These are phyloP conservation scores for Cyclotella choctawhatcheeana DNA, from an alignment of 108 stramenopile genomes.

Conservation along the genomic window DNA sequence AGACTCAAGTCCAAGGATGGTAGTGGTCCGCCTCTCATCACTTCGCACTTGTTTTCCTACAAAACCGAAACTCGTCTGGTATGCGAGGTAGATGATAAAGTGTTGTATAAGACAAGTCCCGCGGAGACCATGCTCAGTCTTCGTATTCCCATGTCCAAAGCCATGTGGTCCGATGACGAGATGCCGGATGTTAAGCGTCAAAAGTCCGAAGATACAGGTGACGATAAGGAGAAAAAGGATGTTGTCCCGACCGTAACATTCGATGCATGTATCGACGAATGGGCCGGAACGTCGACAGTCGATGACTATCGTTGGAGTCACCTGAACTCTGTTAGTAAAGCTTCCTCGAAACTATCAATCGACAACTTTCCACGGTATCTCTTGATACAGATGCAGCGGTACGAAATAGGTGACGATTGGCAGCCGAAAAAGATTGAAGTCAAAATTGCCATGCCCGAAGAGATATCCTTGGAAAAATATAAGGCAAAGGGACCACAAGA, in stretches of 20 bases:
- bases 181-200: slow-evolving; percentile 64
- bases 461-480: slow-evolving; percentile 79
- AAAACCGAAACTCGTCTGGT: slow-evolving; percentile 73
- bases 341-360: slow-evolving; percentile 59
- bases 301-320: slow-evolving; percentile 87
- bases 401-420: slow-evolving; percentile 93
- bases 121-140: slow-evolving; percentile 80
- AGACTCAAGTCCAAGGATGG: slow-evolving; percentile 34
- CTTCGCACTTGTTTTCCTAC: slow-evolving; percentile 86
- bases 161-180: slow-evolving; percentile 51
- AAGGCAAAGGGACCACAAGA: slow-evolving; percentile 79
- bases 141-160: slow-evolving; percentile 90
- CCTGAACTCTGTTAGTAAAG: slow-evolving; percentile 65
- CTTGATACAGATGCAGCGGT: slow-evolving; percentile 92
- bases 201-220: slow-evolving; percentile 56
- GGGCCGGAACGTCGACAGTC: slow-evolving; percentile 68
- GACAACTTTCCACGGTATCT: slow-evolving; percentile 95
- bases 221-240: slow-evolving; percentile 69
- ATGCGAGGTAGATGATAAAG: slow-evolving; percentile 70
- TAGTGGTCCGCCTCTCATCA: slow-evolving; percentile 28
- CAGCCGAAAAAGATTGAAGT: slow-evolving; percentile 95
- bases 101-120: slow-evolving; percentile 78
- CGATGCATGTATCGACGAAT: slow-evolving; percentile 84
- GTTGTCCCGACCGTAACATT: slow-evolving; percentile 82
- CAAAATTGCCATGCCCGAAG: slow-evolving; percentile 90